Conservation (phyloP, 202 grass and related monocot species). For the Panicum virgatum region DNA sequence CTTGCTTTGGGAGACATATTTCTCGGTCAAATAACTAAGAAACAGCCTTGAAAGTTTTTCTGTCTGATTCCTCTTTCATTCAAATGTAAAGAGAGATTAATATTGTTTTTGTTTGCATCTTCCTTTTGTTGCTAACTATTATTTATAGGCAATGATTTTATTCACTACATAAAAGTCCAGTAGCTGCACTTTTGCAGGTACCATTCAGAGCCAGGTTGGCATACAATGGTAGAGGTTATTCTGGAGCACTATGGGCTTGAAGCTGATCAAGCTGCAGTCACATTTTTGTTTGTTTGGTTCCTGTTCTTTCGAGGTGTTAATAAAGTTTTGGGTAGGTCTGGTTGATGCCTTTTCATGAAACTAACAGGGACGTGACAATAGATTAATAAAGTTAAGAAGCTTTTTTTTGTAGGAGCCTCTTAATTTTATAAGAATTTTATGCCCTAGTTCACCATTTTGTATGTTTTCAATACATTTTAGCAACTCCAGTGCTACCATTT, state of each 20-base stretch:
- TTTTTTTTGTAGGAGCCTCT: not conserved
- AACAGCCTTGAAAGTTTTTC: not conserved
- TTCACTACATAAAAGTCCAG: conserved; percentile 12
- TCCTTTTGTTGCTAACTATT: not conserved
- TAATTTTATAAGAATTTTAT: conserved; percentile 1
- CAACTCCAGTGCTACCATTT: not conserved
- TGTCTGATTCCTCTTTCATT: not conserved
- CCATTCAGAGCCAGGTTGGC: conserved; percentile 90
- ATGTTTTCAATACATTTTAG: conserved; percentile 12
- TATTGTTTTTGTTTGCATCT: conserved; percentile 13
- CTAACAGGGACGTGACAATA: not conserved
- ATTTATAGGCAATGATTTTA: not conserved
- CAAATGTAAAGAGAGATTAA: not conserved
- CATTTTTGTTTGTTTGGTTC: conserved; percentile 88
- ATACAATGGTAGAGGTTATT: conserved; percentile 69
- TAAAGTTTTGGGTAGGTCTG: conserved; percentile 84
- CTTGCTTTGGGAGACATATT: conserved; percentile 9
- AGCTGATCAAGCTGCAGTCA: conserved; percentile 72
- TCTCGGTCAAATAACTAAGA: not conserved
- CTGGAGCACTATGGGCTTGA: conserved; percentile 90
- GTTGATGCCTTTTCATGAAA: conserved; percentile 22
- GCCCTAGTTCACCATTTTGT: not conserved
- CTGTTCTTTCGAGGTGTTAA: conserved; percentile 81
- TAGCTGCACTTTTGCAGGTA: conserved; percentile 62
- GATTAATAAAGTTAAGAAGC: not conserved